Evolutionary conservation across 768 basidiomycete species (phyloP).

Genomic region (Tulasnella sp.): DNA sequence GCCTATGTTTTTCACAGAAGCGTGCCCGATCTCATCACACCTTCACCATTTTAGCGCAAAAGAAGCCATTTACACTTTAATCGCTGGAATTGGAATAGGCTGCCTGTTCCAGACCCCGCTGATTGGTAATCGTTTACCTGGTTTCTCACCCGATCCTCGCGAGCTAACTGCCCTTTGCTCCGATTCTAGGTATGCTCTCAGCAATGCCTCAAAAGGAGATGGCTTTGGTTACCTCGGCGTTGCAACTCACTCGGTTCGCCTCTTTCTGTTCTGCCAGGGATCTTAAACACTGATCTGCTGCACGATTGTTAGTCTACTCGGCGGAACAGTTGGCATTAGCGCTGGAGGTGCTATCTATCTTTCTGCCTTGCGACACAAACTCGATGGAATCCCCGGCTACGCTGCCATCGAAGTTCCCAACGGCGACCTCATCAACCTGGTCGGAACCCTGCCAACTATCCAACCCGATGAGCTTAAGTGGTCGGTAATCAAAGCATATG

Average conservation of each 20-base stretch:
- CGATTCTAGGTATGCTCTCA: slow-evolving; percentile 32
- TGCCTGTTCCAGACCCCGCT: slow-evolving; percentile 51
- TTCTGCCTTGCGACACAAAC: slow-evolving; percentile 25
- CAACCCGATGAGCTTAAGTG: slow-evolving; percentile 31
- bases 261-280: not conserved
- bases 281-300: slow-evolving; percentile 25
- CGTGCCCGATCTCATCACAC: not conserved
- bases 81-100: slow-evolving; percentile 64
- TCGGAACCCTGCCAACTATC: not conserved
- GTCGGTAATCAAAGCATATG: slow-evolving; percentile 15
- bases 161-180: slow-evolving; percentile 10
- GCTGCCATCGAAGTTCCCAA: not conserved
- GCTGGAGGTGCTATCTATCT: slow-evolving; percentile 36
- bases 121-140: slow-evolving; percentile 24
- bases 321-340: slow-evolving; percentile 37
- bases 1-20: not conserved
- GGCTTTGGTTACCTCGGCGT: slow-evolving; percentile 34
- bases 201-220: slow-evolving; percentile 37
- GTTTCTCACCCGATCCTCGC: not conserved
- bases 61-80: slow-evolving; percentile 60
- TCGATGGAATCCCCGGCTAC: slow-evolving; percentile 29
- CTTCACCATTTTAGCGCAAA: slow-evolving; percentile 45
- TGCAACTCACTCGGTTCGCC: slow-evolving; percentile 38
- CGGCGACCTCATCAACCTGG: slow-evolving; percentile 27
- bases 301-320: slow-evolving; percentile 7